A percentile compares a stretch with the other conserved stretches of the same genome.
Conservation (phyloP, 805 yeast genomes). For the Yamadazyma kitorensis region DNA sequence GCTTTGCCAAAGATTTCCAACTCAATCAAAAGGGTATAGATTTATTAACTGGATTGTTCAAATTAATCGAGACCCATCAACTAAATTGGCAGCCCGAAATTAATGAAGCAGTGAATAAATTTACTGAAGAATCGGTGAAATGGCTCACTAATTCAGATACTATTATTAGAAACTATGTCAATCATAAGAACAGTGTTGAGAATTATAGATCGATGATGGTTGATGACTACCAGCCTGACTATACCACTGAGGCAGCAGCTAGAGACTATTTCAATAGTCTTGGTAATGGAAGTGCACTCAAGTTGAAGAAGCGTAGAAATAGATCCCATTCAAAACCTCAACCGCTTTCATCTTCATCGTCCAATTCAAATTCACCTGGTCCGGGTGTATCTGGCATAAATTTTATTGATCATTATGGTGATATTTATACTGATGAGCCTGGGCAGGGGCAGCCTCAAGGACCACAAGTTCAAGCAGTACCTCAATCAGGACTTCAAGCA, state of each 20-base stretch:
- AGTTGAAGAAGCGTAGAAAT: conserved; percentile 12
- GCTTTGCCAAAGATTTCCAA: conserved; percentile 26
- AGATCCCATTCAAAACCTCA: conserved; percentile 12
- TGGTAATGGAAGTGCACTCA: conserved; percentile 33
- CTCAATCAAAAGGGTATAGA: conserved; percentile 26
- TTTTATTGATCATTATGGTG: conserved; percentile 14
- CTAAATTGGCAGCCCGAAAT: conserved; percentile 38
- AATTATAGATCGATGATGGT: conserved; percentile 21
- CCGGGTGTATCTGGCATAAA: conserved; percentile 1
- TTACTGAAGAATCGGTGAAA: conserved; percentile 21
- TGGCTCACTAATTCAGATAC: no score
- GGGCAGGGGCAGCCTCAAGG: background rate
- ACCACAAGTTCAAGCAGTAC: conserved; percentile 1
- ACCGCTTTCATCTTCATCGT: conserved; percentile 1
- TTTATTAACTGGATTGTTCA: conserved; percentile 20
- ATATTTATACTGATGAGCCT: conserved; percentile 13
- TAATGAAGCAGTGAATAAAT: conserved; percentile 22
- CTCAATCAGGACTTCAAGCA: background rate
- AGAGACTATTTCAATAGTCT: no score
- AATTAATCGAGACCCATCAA: no score
- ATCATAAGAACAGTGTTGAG: conserved; percentile 23
- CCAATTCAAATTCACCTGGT: conserved; percentile 3
- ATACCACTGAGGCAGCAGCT: conserved; percentile 34
- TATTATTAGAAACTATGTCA: conserved; percentile 18
- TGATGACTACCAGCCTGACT: conserved; percentile 27